Conservation (phyloP, 345 rosid species). For the Pugionium dolabratum region DNA sequence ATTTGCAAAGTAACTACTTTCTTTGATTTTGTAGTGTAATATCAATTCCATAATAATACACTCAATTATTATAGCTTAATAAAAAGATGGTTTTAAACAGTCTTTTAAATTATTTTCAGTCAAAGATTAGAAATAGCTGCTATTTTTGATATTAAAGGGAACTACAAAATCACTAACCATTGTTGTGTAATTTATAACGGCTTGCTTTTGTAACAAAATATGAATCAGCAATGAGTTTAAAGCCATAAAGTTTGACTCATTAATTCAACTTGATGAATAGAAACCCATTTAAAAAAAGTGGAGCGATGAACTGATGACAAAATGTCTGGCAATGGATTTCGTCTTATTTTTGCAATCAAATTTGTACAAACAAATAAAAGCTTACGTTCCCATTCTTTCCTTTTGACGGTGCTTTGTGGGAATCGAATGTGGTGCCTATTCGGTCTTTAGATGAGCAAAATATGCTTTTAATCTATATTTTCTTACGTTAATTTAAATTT, state of each 20-base stretch:
- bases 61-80: no score
- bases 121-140: no score
- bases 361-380: slow-evolving; percentile 16
- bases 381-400: slow-evolving; percentile 1
- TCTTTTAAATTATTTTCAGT: no score
- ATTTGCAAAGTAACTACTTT: neutral
- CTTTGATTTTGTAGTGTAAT: no score
- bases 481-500: no score
- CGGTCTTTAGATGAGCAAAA: slow-evolving; percentile 11
- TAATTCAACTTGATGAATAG: slow-evolving; percentile 19
- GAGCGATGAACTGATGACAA: slow-evolving; percentile 13
- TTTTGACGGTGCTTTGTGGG: slow-evolving; percentile 36
- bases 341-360: slow-evolving; percentile 18
- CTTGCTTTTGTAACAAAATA: neutral
- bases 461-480: no score
- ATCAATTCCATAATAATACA: no score
- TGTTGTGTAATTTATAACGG: no score
- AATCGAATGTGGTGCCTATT: slow-evolving; percentile 34
- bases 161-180: no score
- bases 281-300: slow-evolving; percentile 5
- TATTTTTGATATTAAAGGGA: no score
- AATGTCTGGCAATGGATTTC: slow-evolving; percentile 27
- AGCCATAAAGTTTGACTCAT: slow-evolving; percentile 41
- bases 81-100: no score
- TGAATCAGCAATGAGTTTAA: slow-evolving; percentile 30